Conservation (phyloP, 352 stramenopile genomes). For the Pythium apleroticum region DNA sequence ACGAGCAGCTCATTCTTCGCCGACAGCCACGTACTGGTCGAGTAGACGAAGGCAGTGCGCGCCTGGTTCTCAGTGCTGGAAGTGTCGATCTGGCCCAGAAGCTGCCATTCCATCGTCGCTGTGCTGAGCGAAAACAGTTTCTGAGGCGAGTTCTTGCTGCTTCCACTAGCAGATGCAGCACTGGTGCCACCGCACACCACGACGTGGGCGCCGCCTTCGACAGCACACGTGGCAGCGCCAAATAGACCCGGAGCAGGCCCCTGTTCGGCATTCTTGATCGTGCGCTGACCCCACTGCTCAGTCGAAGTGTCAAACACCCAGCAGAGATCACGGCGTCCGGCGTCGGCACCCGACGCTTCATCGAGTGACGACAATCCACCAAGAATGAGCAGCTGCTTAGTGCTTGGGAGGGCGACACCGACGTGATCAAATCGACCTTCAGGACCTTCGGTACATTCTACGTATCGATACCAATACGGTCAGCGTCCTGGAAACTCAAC, state of each 20-base stretch:
- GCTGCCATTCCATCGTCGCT: conserved; percentile 44
- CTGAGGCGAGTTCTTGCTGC: conserved; percentile 29
- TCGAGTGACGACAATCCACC: conserved; percentile 56
- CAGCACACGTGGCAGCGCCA: conserved; percentile 39
- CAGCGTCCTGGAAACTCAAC: not conserved
- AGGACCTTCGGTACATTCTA: conserved; percentile 19
- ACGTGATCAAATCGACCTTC: conserved; percentile 59
- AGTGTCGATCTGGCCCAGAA: conserved; percentile 37
- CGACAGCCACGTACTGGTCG: conserved; percentile 52
- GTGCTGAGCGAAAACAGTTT: conserved; percentile 58
- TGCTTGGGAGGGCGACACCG: conserved; percentile 39
- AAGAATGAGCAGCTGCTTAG: conserved; percentile 57
- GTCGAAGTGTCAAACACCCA: conserved; percentile 58
- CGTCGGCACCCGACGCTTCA: conserved; percentile 13
- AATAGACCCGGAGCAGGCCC: conserved; percentile 43
- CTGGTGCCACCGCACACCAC: conserved; percentile 60
- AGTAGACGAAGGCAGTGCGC: conserved; percentile 54
- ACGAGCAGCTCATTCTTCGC: conserved; percentile 40
- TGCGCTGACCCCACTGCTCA: conserved; percentile 37
- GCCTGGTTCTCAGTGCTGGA: conserved; percentile 38
- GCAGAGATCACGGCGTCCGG: conserved; percentile 22
- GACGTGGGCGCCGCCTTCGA: conserved; percentile 53
- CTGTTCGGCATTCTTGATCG: conserved; percentile 39
- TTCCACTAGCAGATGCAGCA: conserved; percentile 27
- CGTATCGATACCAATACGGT: not conserved